Conservation (phyloP, 2,329 filamentous ascomycete genomes). For the Fusarium tuaranense region DNA sequence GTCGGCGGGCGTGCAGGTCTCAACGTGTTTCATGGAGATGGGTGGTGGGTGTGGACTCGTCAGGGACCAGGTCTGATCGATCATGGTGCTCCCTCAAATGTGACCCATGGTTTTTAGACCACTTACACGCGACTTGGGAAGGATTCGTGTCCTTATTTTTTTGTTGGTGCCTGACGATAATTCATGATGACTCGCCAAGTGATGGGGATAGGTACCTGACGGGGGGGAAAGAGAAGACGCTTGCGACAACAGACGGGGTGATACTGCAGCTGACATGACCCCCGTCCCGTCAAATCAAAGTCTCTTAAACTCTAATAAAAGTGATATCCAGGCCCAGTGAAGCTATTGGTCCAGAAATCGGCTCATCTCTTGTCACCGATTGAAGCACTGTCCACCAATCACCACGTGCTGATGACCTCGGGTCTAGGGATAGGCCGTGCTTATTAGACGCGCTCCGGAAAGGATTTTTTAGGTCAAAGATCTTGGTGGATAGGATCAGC, state of each 20-base stretch:
- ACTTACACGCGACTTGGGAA: not conserved
- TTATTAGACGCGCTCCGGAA: not conserved
- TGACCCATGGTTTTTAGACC: not conserved
- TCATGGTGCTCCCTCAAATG: not conserved
- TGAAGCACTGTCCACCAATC: not conserved
- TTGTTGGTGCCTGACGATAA: not conserved
- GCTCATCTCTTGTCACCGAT: not conserved
- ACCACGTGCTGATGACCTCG: not conserved
- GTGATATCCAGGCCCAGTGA: not conserved
- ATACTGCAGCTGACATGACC: slow-evolving; percentile 1
- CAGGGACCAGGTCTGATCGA: slow-evolving; percentile 19
- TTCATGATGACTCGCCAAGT: not conserved
- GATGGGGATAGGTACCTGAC: not conserved
- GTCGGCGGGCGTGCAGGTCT: slow-evolving; percentile 1
- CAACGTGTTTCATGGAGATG: slow-evolving; percentile 9
- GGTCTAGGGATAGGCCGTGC: not conserved
- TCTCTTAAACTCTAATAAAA: not conserved
- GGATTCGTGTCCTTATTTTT: not conserved
- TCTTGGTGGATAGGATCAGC: not conserved
- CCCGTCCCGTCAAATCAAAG: not conserved
- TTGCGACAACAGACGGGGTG: not conserved
- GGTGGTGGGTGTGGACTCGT: slow-evolving; percentile 8
- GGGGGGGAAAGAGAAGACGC: not conserved
- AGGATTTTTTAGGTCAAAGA: not conserved
- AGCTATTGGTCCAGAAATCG: not conserved